Evolutionary conservation across 2,329 filamentous ascomycete species (phyloP), one percentile per base, ranked within the genome.

Genomic region (Hansfordia pulvinata): DNA sequence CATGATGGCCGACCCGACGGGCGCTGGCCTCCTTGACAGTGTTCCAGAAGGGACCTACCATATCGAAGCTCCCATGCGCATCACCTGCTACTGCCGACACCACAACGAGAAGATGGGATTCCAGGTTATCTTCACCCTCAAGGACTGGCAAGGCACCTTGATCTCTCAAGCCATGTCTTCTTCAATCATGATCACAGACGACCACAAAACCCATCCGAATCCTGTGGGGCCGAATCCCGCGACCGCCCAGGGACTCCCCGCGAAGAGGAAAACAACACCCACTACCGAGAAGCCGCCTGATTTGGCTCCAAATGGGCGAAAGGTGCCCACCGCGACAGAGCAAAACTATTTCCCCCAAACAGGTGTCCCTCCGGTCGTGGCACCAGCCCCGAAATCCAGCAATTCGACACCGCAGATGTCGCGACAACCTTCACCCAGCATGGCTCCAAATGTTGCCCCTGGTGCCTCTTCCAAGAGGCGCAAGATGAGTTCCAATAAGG

Each of bases 131-230:
- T 93, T 96, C 53, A 96, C 88, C 2, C 65, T 98, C 43, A 93
- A 86, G 46, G 83, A 94, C 51, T 71, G 71, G 44, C 59, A 72
- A 35, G 80, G 76, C 40, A 73, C 74, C 23, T 58, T 93, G 17
- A 59, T 96, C 22, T 81, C 84, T 6, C 88, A 98, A 53, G 73
- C 76, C 27, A 77, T 93, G 37, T 84, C 83, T 12, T 75, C 78
- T 29, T 81, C 84, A 1, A 93, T 96, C 37, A 88, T 94, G 69
- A 94, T 96, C 36, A 96, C 90, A 2, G 88, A 98, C 47, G 88
- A 98, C 44, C 88, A 96, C 59, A 96, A 96, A 58, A 93, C 84
- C 6, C 79, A 83, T 40, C 50, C 30, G n/a, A n/a, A n/a, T n/a
- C n/a, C n/a, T n/a, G n/a, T n/a, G n/a, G n/a, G n/a, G n/a, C n/a